These are phyloP conservation scores for Macrolepiota fuliginosa DNA, from an alignment of 768 basidiomycete genomes.

Conservation along the genomic window DNA sequence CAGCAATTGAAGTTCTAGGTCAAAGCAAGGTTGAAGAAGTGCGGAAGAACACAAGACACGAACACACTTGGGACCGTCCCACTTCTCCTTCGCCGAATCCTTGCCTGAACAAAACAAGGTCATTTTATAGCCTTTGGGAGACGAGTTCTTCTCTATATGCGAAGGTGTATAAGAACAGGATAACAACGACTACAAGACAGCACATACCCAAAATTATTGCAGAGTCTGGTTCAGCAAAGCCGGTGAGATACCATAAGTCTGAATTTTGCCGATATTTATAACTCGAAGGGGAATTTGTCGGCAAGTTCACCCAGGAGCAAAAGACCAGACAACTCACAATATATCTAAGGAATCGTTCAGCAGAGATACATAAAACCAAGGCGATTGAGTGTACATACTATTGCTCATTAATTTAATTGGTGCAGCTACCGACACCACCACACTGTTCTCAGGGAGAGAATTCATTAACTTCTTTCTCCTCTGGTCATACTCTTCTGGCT, in stretches of 20 bases:
- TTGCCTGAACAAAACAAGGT: conserved; percentile 79
- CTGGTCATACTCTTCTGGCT: conserved; percentile 70
- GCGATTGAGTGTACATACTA: conserved; percentile 45
- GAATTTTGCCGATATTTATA: conserved; percentile 94
- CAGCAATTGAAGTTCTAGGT: conserved; percentile 59
- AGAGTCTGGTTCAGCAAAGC: conserved; percentile 91
- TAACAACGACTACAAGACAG: neutral
- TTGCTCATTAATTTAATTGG: conserved; percentile 84
- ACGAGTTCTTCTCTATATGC: conserved; percentile 62
- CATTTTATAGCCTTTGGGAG: conserved; percentile 80
- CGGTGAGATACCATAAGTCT: conserved; percentile 95
- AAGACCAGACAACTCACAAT: conserved; percentile 53
- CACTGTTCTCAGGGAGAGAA: conserved; percentile 63
- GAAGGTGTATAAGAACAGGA: conserved; percentile 9
- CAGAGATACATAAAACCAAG: conserved; percentile 3
- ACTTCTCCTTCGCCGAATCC: conserved; percentile 76
- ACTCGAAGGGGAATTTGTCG: conserved; percentile 38
- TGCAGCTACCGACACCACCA: conserved; percentile 77
- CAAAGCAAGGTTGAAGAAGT: neutral
- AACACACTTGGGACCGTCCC: conserved; percentile 80
- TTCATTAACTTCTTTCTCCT: conserved; percentile 73
- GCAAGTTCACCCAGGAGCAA: neutral
- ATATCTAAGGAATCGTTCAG: conserved; percentile 44
- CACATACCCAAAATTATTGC: conserved; percentile 76
- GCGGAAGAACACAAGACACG: neutral